Conservation (phyloP, 495 filamentous ascomycete species). For the Aeminium ludgeri region DNA sequence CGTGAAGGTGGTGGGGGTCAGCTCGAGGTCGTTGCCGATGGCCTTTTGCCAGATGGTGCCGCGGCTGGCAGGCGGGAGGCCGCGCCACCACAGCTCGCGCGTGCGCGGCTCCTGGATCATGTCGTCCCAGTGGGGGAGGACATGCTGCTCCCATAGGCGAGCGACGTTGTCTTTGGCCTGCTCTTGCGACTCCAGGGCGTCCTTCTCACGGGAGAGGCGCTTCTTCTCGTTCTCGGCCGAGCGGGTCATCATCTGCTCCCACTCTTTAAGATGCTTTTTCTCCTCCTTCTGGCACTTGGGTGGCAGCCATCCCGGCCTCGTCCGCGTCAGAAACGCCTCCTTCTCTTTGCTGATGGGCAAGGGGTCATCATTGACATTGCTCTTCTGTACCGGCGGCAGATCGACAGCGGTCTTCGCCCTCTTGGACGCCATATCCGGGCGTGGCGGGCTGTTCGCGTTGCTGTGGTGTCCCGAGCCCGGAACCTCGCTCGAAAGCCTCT, state of each 20-base stretch:
- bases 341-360: slow-evolving; percentile 93
- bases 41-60: slow-evolving; percentile 76
- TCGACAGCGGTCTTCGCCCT: slow-evolving; percentile 40
- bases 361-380: slow-evolving; percentile 91
- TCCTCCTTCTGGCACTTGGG: slow-evolving; percentile 90
- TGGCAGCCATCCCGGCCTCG: slow-evolving; percentile 85
- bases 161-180: slow-evolving; percentile 45
- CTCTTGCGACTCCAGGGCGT: slow-evolving; percentile 44
- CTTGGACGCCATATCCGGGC: slow-evolving; percentile 24
- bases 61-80: slow-evolving; percentile 60
- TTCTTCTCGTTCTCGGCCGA: slow-evolving; percentile 49
- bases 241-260: slow-evolving; percentile 79
- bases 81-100: slow-evolving; percentile 87
- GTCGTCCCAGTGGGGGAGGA: slow-evolving; percentile 70
- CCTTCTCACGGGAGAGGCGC: slow-evolving; percentile 32
- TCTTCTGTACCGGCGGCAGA: slow-evolving; percentile 67
- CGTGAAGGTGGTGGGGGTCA: slow-evolving; percentile 58
- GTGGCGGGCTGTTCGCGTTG: slow-evolving; percentile 21
- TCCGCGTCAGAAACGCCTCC: slow-evolving; percentile 76
- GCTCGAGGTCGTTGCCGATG: slow-evolving; percentile 73
- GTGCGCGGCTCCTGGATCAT: slow-evolving; percentile 59
- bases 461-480: slow-evolving; percentile 14
- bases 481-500: slow-evolving; percentile 26
- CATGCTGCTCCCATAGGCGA: slow-evolving; percentile 73
- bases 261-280: slow-evolving; percentile 76